These are phyloP conservation scores for Eleusine coracana DNA, from an alignment of 176 grass and related monocot species.

Conservation along the genomic window DNA sequence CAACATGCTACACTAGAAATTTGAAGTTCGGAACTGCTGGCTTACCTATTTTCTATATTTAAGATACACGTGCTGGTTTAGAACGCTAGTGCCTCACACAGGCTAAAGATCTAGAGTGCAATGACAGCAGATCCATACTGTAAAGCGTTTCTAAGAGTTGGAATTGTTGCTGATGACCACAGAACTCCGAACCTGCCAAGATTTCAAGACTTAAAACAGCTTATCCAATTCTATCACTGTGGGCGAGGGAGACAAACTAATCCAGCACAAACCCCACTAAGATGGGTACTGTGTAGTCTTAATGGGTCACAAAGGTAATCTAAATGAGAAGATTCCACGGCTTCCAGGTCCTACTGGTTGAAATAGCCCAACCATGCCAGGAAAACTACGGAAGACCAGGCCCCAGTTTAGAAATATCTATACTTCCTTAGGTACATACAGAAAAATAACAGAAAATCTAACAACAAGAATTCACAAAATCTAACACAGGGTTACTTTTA, in stretches of 20 bases:
- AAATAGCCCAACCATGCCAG: neutral
- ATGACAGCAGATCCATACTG: neutral
- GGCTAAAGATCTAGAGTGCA: neutral
- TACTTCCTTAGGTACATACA: neutral
- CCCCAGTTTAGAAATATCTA: neutral
- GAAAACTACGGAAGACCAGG: neutral
- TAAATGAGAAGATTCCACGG: slow-evolving; percentile 26
- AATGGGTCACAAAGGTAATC: slow-evolving; percentile 33
- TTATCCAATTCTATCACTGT: neutral
- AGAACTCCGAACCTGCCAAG: neutral
- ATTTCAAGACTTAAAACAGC: neutral
- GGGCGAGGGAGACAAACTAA: neutral
- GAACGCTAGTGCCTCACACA: no score
- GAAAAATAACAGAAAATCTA: no score
- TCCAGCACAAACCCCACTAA: neutral
- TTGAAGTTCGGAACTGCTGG: neutral
- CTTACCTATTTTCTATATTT: neutral
- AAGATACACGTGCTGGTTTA: neutral
- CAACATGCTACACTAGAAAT: neutral
- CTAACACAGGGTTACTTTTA: neutral
- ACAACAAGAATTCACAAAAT: no score
- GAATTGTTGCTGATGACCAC: neutral
- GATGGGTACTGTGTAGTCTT: neutral
- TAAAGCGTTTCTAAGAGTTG: neutral
- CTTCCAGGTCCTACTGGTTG: neutral